Percentiles rank a stretch among this genome's conserved stretches.
Evolutionary conservation across 2,329 filamentous ascomycete genomes (phyloP).

Genomic region (Myriangium duriaei): DNA sequence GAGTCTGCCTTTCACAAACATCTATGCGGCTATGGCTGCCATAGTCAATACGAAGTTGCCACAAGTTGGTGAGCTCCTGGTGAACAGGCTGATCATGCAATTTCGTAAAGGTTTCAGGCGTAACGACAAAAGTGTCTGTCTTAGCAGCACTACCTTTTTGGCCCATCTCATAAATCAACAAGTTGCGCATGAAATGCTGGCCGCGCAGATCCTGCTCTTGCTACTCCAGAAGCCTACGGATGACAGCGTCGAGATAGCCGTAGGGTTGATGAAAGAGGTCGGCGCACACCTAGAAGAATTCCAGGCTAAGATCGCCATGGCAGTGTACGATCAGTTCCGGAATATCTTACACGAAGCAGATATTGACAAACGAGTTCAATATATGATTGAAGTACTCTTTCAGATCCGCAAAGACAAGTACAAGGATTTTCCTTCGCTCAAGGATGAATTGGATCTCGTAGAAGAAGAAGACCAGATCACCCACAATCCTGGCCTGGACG

Average conservation of each 20-base stretch:
- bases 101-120: conserved; percentile 92
- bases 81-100: conserved; percentile 75
- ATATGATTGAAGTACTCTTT: conserved; percentile 97
- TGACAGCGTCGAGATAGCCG: conserved; percentile 94
- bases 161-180: conserved; percentile 94
- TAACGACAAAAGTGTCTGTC: conserved; percentile 92
- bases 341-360: conserved; percentile 92
- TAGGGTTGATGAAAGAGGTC: conserved; percentile 83
- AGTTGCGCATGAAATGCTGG: conserved; percentile 85
- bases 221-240: conserved; percentile 91
- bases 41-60: conserved; percentile 97
- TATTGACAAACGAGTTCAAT: conserved; percentile 96
- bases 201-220: conserved; percentile 83
- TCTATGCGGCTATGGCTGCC: conserved; percentile 89
- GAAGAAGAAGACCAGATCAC: conserved; percentile 98
- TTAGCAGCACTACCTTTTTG: conserved; percentile 86
- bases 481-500: conserved; percentile 70
- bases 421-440: conserved; percentile 84
- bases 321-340: conserved; percentile 90
- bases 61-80: conserved; percentile 80
- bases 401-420: conserved; percentile 93
- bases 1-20: conserved; percentile 88
- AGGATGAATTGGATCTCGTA: conserved; percentile 85
- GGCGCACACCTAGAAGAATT: conserved; percentile 93
- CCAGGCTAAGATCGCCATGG: conserved; percentile 74